These are phyloP conservation scores for Smittium culicis DNA, from an alignment of 371 early-diverging fungal species.

Conservation along the genomic window DNA sequence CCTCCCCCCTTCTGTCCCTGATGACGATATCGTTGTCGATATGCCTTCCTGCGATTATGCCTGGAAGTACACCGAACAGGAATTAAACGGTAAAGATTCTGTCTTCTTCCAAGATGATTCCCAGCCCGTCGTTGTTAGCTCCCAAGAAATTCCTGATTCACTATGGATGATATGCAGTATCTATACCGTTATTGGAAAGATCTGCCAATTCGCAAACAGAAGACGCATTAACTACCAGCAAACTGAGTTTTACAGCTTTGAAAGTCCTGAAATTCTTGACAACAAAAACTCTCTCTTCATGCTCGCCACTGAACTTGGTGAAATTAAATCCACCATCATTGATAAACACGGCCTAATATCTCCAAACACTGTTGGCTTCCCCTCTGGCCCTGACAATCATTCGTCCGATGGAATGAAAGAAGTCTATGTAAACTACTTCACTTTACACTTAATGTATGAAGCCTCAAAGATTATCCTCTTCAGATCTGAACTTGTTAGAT, in stretches of 20 bases:
- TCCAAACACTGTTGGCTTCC: not conserved
- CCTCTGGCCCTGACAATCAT: not conserved
- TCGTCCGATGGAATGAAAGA: conserved; percentile 2
- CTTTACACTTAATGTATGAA: conserved; percentile 27
- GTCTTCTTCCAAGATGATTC: not conserved
- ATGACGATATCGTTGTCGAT: conserved; percentile 30
- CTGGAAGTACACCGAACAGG: conserved; percentile 17
- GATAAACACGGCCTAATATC: conserved; percentile 11
- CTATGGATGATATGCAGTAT: conserved; percentile 12
- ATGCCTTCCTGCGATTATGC: conserved; percentile 29
- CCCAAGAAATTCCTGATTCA: conserved; percentile 6
- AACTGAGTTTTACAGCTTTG: conserved; percentile 15
- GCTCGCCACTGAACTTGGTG: conserved; percentile 27
- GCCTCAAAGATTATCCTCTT: conserved; percentile 32
- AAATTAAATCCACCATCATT: conserved; percentile 12
- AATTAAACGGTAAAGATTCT: conserved; percentile 4
- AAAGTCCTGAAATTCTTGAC: conserved; percentile 20
- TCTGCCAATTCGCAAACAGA: conserved; percentile 30
- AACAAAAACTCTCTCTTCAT: conserved; percentile 27
- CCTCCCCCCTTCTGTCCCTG: conserved; percentile 30
- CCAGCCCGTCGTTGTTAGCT: not conserved
- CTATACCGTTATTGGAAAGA: conserved; percentile 17
- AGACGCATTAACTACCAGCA: conserved; percentile 15
- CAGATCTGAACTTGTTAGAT: conserved; percentile 29
- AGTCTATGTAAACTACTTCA: conserved; percentile 19